Base-by-base conservation (phyloP, 2,329 filamentous ascomycete genomes). In the Pseudogymnoascus sp. region DNA sequence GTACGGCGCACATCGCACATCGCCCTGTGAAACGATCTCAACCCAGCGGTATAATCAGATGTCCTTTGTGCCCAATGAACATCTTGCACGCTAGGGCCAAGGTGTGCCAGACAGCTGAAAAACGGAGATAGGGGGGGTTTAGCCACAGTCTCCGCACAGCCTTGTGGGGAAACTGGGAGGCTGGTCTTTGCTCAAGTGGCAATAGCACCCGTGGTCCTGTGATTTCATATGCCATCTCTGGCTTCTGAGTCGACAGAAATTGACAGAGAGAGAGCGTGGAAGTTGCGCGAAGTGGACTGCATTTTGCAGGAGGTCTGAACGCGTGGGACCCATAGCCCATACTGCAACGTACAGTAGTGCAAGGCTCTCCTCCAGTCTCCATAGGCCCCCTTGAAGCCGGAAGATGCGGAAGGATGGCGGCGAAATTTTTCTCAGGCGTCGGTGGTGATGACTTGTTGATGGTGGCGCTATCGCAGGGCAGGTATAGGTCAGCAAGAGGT, bases 1-100 rank as follows among this genome's bases (percentile, higher is more conserved):
- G 48, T 12, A 55, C 48, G 15, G n/a, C 29, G 48, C n/a, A 21
- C 29, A 41, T 41, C 38, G 39, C 39, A 42, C 39, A 55, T 55
- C 48, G 29, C 29, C 15, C 48, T 55, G 48, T 55, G 48, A 55
- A 55, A 55, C 48, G 48, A 55, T 55, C 48, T 55, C 21, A 55
- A 55, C 48, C 15, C 48, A 55, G 29, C 29, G 29, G 48, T 55
- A 55, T 33, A 12, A 33, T 55, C 48, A 55, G 29, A 33, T 6
- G 15, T 17, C 29, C n/a, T 5, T 29, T 17, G 48, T 55, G 48
- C n/a, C 48, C 48, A 55, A 55, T 55, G n/a, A 15, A 3, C 9
- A 13, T 55, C 48, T 21, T 55, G 48, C n/a, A 15, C 29, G 10
- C 48, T 13, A n/a, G 48, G 8, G 44, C 48, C 48, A 55, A 55